Evolutionary conservation across 1,139 yeast genomes (phyloP), one percentile per base, ranked within the genome.

Genomic region (Protomyces gravidus): DNA sequence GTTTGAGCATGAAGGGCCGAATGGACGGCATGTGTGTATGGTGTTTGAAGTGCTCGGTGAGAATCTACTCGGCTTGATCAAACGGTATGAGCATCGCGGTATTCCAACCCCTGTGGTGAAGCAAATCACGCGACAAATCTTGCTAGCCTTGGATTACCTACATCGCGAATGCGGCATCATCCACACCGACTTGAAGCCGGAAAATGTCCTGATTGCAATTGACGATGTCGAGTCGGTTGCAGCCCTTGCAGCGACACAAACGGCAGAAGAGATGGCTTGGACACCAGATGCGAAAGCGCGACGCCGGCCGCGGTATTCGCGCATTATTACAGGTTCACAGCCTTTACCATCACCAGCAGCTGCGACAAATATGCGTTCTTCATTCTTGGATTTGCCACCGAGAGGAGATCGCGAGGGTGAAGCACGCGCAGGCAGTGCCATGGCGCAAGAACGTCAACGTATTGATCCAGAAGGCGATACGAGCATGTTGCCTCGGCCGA

Each of bases 121-220:
- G 71, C 94, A 85, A 70, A 85, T 89, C 55, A 82, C 94, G 6
- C 84, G 83, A 65, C 96, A 89, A 71, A 78, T 88, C 45, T 73
- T 88, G 57, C 76, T 85, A 21, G 89, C 92, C 0, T 75, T 87
- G 64, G 95, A 89, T 71, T 88, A 85, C 69, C 74, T 89, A 64
- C 96, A 89, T 70, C 75, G 92, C 49, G 84, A 80, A 66, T 86
- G 95, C 72, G 96, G 95, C n/a, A 84, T 89, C 36, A 86, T 89
- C 62, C 96, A 89, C 72, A 89, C 96, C 0, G 96, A 89, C 69
- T 76, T 89, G 63, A 89, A 89, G 71, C 96, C 96, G 0, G 96
- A 89, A 70, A 89, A 89, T 69, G 85, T 89, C n/a, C 74, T 89
- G 64, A 79, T 88, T 53, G 89, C 86, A 68, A 84, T 88, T 62